Evolutionary conservation across 2,329 filamentous ascomycete genomes (phyloP), one percentile per base, ranked within the genome.

Genomic region (Tympanopsis confertula): DNA sequence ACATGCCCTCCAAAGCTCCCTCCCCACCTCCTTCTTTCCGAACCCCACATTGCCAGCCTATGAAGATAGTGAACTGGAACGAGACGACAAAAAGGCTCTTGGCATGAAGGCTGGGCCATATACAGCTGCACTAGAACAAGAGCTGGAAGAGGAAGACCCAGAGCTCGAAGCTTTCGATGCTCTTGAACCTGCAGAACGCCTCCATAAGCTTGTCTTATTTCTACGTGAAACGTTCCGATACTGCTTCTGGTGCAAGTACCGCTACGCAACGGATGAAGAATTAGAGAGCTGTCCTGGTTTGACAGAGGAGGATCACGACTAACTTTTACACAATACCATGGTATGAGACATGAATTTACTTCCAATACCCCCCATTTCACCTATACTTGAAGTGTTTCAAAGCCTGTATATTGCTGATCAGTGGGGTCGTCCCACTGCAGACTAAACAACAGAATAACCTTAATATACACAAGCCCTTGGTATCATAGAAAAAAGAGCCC

Each of bases 211-310:
- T 13, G 69, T 94, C 7, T 55, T 62, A 14, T 78, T 84, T 57
- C 57, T 98, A 38, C 72, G 91, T 26, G 65, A 76, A 36, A 71
- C 72, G 51, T 75, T 86, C 51, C 60, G 68, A 33, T 98, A 98
- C 55, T 98, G 91, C 62, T 94, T 95, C 55, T 98, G 88, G 84
- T 98, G 91, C 61, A 96, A 95, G 56, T 82, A 72, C 57, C 66
- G 66, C 38, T 98, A 95, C 55, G 30, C 10, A 17, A 72, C 78
- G 0, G 78, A 86, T 50, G 64, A 63, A 24, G 59, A 64, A 24
- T 79, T 95, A 81, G 86, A 91, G 12, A 88, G 85, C 0, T 98
- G 91, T 65, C 89, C 91, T 0, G 91, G 91, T 1, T 39, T 80
- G 24, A 83, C 78, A 0, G 91, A 95, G 58, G 87, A 94, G 51